Evolutionary conservation across 768 basidiomycete genomes (phyloP), one percentile per base, ranked within the genome.

Genomic region (Russula dissimulans): DNA sequence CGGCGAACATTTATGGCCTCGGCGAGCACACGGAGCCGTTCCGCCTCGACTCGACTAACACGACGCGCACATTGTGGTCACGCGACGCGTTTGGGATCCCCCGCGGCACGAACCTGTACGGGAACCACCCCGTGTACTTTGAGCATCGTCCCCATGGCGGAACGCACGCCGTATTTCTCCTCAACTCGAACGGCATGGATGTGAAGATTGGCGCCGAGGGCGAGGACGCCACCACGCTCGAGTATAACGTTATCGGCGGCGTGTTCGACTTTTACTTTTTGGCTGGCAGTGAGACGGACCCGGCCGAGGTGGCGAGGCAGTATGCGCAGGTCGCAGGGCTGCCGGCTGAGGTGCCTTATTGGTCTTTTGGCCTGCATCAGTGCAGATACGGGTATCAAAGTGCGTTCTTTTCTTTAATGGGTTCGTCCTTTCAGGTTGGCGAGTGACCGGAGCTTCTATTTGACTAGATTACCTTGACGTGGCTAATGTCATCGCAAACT

Each of bases 251-350:
- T 36, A 85, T 92, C 65, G 89, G 89, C 4, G 88, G 88, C 9
- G 78, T 89, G 1, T 70, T 90, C 36, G 88, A 90, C 69, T 84
- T 90, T 64, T 87, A 89, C 75, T 89, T 92, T 73, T 73, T 90
- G 54, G 81, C 85, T 34, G 87, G 87, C 7, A 84, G 82, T 67
- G 74, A 77, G 64, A 77, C 71, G 5, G 77, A 83, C 67, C 85
- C 86, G 3, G 75, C 71, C 2, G 79, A 78, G 45, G 80, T 84
- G 0, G 79, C 83, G 5, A 74, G 77, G 60, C 88, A 91, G 72
- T 90, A 90, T 69, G 80, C 85, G 10, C 76, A 86, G 63, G 67
- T 88, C 36, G 80, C 79, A 0, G 88, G 87, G 3, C 70, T 71
- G 2, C 86, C 89, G 8, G 85, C 85, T 4, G 83, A 87, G 69